Percentiles rank a stretch among this genome's conserved stretches.
Conservation (phyloP, 257 asterid genomes). For the Plantago elongata region DNA sequence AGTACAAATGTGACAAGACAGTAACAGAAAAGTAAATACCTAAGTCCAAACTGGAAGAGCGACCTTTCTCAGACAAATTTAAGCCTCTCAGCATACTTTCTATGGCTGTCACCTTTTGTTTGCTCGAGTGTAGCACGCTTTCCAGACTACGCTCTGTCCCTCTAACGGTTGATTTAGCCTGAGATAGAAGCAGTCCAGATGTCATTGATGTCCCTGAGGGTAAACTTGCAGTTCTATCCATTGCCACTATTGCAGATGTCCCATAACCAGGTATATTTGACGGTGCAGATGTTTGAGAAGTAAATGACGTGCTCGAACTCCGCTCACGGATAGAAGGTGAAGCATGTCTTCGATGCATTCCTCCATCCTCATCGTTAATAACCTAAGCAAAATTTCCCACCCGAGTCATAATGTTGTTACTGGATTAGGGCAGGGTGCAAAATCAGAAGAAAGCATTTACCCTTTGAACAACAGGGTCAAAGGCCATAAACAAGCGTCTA, state of each 20-base stretch:
- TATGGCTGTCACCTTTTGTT: conserved; percentile 94
- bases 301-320: conserved; percentile 50
- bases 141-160: conserved; percentile 89
- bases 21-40: conserved; percentile 51
- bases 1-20: not conserved
- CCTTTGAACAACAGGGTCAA: conserved; percentile 97
- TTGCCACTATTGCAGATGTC: conserved; percentile 95
- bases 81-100: conserved; percentile 97
- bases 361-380: conserved; percentile 94
- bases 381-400: conserved; percentile 40
- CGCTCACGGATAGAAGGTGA: conserved; percentile 96
- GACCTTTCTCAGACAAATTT: conserved; percentile 65
- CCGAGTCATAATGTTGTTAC: conserved; percentile 23
- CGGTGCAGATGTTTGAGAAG: conserved; percentile 64
- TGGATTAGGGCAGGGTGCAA: conserved; percentile 2
- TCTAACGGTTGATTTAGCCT: conserved; percentile 59
- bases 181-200: conserved; percentile 72
- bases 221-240: conserved; percentile 82
- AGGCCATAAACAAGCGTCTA: conserved; percentile 75
- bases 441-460: conserved; percentile 32
- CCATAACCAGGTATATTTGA: conserved; percentile 84
- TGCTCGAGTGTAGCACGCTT: conserved; percentile 93
- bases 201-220: conserved; percentile 60
- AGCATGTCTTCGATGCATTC: conserved; percentile 88
- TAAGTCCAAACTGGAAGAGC: conserved; percentile 97